Percentiles rank a stretch among this genome's conserved stretches.
phyloP scores from a whole-genome alignment of 1,284 basidiomycete genomes.

The Melampsora larici-populina region DNA sequence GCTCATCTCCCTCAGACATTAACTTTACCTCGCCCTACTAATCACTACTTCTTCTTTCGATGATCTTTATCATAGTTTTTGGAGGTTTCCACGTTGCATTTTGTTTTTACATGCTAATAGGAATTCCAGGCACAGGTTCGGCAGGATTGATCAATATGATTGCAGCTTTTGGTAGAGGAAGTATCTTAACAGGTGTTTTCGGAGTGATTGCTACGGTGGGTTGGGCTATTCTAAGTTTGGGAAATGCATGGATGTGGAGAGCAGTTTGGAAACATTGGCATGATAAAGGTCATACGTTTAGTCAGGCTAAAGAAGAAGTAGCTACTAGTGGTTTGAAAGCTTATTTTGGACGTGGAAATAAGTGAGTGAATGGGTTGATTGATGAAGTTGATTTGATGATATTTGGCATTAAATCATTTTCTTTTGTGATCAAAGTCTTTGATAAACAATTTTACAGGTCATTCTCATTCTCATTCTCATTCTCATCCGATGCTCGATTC shows the following conservation, averaged over 20 bases:
- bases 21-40: not conserved
- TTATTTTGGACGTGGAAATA: constrained; percentile 38
- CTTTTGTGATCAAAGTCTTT: too few relatives aligned
- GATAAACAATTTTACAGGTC: too few relatives aligned
- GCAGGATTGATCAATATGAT: constrained; percentile 79
- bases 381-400: not conserved
- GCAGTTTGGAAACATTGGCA: constrained; percentile 43
- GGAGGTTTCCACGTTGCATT: constrained; percentile 32
- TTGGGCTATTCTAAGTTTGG: constrained; percentile 80
- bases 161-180: constrained; percentile 49
- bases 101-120: constrained; percentile 48
- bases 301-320: constrained; percentile 30
- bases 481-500: too few relatives aligned
- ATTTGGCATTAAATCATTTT: too few relatives aligned
- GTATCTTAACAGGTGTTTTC: constrained; percentile 70
- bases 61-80: constrained; percentile 11
- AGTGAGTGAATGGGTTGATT: not conserved
- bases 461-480: too few relatives aligned
- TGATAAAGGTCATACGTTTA: constrained; percentile 41
- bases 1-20: not conserved
- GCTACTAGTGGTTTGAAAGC: constrained; percentile 38
- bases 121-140: constrained; percentile 71
- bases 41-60: not conserved
- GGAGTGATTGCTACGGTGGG: constrained; percentile 75
- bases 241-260: constrained; percentile 69